Conservation (phyloP, 176 grass and related monocot genomes). For the Phragmites australis region DNA sequence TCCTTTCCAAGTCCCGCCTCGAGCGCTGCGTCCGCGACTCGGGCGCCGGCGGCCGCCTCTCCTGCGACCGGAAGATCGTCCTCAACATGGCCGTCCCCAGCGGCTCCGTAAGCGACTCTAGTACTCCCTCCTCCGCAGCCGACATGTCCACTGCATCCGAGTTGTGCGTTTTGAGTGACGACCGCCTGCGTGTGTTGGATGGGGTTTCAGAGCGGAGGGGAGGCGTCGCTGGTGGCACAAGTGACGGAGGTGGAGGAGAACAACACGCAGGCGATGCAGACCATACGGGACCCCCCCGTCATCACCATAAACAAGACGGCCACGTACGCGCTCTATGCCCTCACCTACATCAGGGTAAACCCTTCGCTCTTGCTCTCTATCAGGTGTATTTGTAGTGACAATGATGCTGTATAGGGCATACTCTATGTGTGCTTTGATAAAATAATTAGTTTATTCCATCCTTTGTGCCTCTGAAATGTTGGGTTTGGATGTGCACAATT, state of each 20-base stretch:
- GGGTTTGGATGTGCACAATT: neutral
- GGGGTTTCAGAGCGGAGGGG: conserved; percentile 61
- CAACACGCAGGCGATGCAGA: conserved; percentile 38
- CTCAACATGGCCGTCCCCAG: conserved; percentile 70
- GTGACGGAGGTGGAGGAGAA: conserved; percentile 65
- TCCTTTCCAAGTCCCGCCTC: conserved; percentile 75
- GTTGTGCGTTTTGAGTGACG: neutral
- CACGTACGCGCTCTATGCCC: conserved; percentile 51
- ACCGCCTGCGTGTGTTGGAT: neutral
- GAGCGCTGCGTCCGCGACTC: conserved; percentile 51
- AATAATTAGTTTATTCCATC: neutral
- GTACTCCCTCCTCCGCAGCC: neutral
- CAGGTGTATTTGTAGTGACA: neutral
- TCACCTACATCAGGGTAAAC: conserved; percentile 69
- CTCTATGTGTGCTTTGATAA: neutral
- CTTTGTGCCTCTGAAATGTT: neutral
- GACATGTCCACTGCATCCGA: neutral
- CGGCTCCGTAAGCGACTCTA: conserved; percentile 36
- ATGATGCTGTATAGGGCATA: neutral
- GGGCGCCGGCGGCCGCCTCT: conserved; percentile 37
- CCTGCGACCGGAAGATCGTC: conserved; percentile 69
- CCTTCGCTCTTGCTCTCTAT: neutral
- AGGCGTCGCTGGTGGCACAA: conserved; percentile 69
- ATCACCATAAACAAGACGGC: conserved; percentile 75
- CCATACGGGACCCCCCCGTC: conserved; percentile 51